Base-by-base conservation (phyloP, 2,329 filamentous ascomycete genomes). In the Paecilomyces sp. region DNA sequence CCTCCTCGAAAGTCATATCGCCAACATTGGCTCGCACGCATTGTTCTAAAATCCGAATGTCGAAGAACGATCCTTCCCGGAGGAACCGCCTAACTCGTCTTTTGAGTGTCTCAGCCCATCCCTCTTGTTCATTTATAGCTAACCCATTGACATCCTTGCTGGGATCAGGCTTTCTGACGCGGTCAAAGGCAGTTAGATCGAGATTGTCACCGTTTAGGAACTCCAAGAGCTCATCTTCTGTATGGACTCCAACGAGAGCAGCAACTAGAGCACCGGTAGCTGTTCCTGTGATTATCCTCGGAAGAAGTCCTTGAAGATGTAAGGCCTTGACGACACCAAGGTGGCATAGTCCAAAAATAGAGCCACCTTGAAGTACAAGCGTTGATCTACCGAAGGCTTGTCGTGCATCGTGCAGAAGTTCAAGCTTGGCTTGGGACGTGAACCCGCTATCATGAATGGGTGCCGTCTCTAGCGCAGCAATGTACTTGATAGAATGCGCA, bases 1-100 rank as follows among this genome's bases (percentile, higher is more conserved):
- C 93, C 76, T 97, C 93, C 73, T 95, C 91, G 69, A 97, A 97
- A 0, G 92, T 97, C 62, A 96, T 72, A 67, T 96, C 89, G 9
- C 92, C 92, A 13, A 96, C 87, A 65, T 96, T 96, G 13, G 88
- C 86, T 60, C 88, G 84, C 13, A 97, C 88, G 65, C 91, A 93
- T 60, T 92, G 85, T 70, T 95, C 91, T 54, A 97, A 77, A 9
- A 95, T 88, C 50, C 83, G 85, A 3, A 91, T 85, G 71, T 97
- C 92, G 31, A 96, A 82, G 61, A 96, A 89, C 69, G 95, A 91
- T 0, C 92, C 92, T 65, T 92, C 88, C 47, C 80, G 80, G 56
- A 87, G 80, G 69, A 93, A 92, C 54, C 92, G 83, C 58, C 78
- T 80, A 9, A 89, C 70, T 54, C 91, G 85, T 30, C 90, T 84